Evolutionary conservation across 805 yeast species (phyloP).

Genomic region (Clavispora phyllophila): DNA sequence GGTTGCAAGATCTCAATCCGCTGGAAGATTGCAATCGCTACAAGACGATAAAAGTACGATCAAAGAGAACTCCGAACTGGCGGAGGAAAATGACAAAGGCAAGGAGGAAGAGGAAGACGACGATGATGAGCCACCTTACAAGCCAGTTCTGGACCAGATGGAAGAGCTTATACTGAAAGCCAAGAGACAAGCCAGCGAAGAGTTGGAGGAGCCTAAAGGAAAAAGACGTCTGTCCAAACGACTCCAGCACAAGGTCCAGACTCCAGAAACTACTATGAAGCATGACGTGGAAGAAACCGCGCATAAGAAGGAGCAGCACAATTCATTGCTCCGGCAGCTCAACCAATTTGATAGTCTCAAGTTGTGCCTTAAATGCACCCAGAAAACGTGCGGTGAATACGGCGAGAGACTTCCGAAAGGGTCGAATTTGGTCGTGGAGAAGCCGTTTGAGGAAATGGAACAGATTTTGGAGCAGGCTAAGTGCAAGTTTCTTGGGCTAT

Average conservation of each 20-base stretch:
- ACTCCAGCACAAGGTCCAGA: background rate
- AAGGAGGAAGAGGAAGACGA: background rate
- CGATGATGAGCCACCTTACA: background rate
- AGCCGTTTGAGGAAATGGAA: constrained; percentile 18
- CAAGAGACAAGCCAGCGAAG: constrained; percentile 10
- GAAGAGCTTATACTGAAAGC: constrained; percentile 12
- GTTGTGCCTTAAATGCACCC: constrained; percentile 29
- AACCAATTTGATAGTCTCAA: constrained; percentile 21
- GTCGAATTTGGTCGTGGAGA: constrained; percentile 18
- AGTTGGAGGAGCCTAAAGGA: background rate
- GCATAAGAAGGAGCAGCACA: constrained; percentile 13
- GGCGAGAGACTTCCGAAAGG: constrained; percentile 18
- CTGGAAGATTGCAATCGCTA: constrained; percentile 5
- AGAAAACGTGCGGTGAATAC: constrained; percentile 16
- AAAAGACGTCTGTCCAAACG: background rate
- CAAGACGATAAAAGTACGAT: background rate
- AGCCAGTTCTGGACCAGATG: constrained; percentile 10
- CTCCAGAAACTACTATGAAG: constrained; percentile 1
- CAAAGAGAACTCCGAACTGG: background rate
- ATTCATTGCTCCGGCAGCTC: constrained; percentile 20
- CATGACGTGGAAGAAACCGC: background rate
- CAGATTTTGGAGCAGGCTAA: constrained; percentile 17
- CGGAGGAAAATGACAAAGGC: background rate
- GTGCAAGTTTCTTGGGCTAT: constrained; percentile 7
- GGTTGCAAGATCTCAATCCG: constrained; percentile 8